phyloP scores from a whole-genome alignment of 345 rosid species.

The Gossypium rotundifolium region DNA sequence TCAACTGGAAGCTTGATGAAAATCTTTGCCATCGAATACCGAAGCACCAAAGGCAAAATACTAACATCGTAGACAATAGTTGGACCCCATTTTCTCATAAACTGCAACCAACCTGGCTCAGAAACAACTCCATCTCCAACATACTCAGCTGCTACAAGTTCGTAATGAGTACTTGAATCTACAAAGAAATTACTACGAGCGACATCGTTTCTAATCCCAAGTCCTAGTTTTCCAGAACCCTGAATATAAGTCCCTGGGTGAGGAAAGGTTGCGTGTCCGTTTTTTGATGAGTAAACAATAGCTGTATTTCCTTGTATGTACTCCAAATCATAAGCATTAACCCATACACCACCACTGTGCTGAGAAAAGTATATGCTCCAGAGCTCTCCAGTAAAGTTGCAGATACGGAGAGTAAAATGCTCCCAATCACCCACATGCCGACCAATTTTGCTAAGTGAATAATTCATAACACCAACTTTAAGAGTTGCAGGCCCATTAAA shows the following conservation, averaged over 20 bases:
- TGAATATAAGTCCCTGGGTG: conserved; percentile 63
- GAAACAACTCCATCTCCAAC: conserved; percentile 39
- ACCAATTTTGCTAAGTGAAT: conserved; percentile 54
- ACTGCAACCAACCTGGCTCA: conserved; percentile 77
- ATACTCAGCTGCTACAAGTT: conserved; percentile 67
- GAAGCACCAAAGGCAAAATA: conserved; percentile 39
- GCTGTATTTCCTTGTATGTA: conserved; percentile 55
- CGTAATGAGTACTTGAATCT: conserved; percentile 61
- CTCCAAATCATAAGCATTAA: conserved; percentile 62
- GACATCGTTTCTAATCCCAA: conserved; percentile 76
- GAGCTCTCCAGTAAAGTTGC: conserved; percentile 77
- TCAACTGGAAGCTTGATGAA: conserved; percentile 51
- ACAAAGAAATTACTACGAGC: conserved; percentile 35
- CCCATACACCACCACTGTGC: conserved; percentile 86
- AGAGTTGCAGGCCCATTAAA: conserved; percentile 86
- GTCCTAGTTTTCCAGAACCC: conserved; percentile 53
- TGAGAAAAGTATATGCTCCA: conserved; percentile 82
- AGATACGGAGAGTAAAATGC: conserved; percentile 77
- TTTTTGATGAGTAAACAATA: conserved; percentile 55
- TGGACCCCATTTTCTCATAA: conserved; percentile 92
- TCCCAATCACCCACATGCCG: conserved; percentile 97
- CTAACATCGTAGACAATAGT: conserved; percentile 43
- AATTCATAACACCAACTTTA: conserved; percentile 43
- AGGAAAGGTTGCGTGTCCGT: conserved; percentile 81
- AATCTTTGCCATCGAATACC: conserved; percentile 27